A percentile compares a stretch with the other conserved stretches of the same genome.
Conservation (phyloP, 164 flowering plant species). For the Annona squamosa region DNA sequence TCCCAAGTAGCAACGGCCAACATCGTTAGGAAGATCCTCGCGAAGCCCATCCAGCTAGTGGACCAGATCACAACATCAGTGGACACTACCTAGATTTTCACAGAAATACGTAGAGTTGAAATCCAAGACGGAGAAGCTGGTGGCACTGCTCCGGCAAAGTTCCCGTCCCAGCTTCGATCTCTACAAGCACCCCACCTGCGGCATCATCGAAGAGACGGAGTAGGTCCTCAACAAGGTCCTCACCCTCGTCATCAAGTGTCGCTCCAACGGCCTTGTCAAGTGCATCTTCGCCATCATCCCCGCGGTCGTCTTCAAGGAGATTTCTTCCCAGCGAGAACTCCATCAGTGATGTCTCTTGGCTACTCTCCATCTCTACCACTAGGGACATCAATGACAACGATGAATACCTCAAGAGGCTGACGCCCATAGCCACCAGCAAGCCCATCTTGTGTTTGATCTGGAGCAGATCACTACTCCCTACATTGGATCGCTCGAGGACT, state of each 20-base stretch:
- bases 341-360: constrained; percentile 82
- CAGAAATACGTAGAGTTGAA: constrained; percentile 63
- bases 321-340: constrained; percentile 58
- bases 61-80: constrained; percentile 61
- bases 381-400: constrained; percentile 47
- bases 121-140: constrained; percentile 62
- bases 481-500: constrained; percentile 46
- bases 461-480: constrained; percentile 69
- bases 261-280: constrained; percentile 46
- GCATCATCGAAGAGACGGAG: constrained; percentile 78
- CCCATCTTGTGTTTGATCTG: constrained; percentile 83
- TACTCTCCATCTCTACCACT: constrained; percentile 65
- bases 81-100: constrained; percentile 43
- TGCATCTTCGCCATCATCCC: constrained; percentile 82
- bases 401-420: constrained; percentile 59
- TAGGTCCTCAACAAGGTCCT: constrained; percentile 70
- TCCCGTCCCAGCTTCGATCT: constrained; percentile 64
- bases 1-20: constrained; percentile 41
- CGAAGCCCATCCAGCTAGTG: constrained; percentile 62
- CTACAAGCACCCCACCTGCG: constrained; percentile 79
- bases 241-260: constrained; percentile 54
- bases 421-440: constrained; percentile 85
- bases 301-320: constrained; percentile 57
- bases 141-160: constrained; percentile 61
- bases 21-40: constrained; percentile 55